These are phyloP conservation scores for Talaromyces albobiverticillius DNA, from an alignment of 2,329 filamentous ascomycete species.

Conservation along the genomic window DNA sequence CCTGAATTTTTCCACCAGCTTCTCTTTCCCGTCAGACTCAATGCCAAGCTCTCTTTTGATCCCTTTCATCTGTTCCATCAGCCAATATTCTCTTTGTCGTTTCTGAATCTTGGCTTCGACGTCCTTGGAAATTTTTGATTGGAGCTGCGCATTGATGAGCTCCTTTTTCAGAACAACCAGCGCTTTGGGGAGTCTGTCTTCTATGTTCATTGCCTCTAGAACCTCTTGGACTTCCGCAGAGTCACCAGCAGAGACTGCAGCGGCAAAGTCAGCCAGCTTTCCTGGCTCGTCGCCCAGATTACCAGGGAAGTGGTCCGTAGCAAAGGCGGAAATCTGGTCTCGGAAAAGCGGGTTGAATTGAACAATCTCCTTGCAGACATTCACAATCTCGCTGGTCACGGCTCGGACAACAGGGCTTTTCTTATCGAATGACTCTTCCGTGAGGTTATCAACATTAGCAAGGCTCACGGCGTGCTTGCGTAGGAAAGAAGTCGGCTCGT, in stretches of 20 bases:
- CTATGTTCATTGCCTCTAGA: slow-evolving; percentile 81
- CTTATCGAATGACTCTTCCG: slow-evolving; percentile 83
- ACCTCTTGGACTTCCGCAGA: slow-evolving; percentile 90
- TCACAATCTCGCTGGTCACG: slow-evolving; percentile 95
- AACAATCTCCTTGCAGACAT: slow-evolving; percentile 97
- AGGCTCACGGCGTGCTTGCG: slow-evolving; percentile 89
- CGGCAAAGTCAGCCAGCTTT: slow-evolving; percentile 94
- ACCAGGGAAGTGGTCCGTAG: slow-evolving; percentile 88
- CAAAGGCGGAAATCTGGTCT: slow-evolving; percentile 96
- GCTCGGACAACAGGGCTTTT: slow-evolving; percentile 87
- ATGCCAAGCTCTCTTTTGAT: slow-evolving; percentile 93
- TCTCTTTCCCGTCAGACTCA: slow-evolving; percentile 97
- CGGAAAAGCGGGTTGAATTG: slow-evolving; percentile 91
- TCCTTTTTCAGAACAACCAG: slow-evolving; percentile 94
- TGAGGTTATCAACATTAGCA: slow-evolving; percentile 90
- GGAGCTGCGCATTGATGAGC: slow-evolving; percentile 94
- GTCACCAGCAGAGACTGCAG: slow-evolving; percentile 92
- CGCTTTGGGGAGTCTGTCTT: slow-evolving; percentile 88
- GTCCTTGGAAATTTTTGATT: slow-evolving; percentile 96
- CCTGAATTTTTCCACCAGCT: slow-evolving; percentile 94
- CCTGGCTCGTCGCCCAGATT: slow-evolving; percentile 94
- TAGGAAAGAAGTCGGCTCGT: slow-evolving; percentile 87
- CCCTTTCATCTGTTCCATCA: slow-evolving; percentile 99
- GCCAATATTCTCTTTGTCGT: slow-evolving; percentile 93
- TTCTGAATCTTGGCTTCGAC: slow-evolving; percentile 98